Conservation (phyloP, 2,329 filamentous ascomycete species). For the Colletotrichum cereale region DNA sequence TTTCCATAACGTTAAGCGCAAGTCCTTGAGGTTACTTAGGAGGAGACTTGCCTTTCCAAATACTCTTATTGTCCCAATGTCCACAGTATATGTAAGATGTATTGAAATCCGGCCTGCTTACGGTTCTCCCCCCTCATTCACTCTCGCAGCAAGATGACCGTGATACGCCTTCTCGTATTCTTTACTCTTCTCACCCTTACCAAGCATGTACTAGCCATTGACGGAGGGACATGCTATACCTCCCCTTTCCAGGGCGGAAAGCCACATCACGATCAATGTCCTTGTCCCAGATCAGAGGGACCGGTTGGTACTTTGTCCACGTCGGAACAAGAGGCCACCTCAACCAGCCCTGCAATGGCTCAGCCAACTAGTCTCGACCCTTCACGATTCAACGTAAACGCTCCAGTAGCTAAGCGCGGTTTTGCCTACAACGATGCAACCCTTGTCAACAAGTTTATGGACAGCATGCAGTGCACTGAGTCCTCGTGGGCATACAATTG, state of each 20-base stretch:
- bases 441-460: constrained; percentile 63
- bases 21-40: neutral
- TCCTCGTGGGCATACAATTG: constrained; percentile 78
- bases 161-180: neutral
- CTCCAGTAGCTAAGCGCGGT: constrained; percentile 67
- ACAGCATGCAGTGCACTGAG: neutral
- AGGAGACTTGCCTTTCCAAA: neutral
- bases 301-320: neutral
- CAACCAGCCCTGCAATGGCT: neutral
- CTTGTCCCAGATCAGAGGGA: neutral
- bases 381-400: neutral
- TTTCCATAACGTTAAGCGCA: neutral
- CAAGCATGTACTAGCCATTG: neutral
- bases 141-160: neutral
- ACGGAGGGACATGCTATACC: neutral
- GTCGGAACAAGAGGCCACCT: neutral
- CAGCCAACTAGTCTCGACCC: neutral
- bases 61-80: neutral
- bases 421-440: constrained; percentile 73
- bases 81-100: neutral
- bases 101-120: neutral
- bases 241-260: neutral
- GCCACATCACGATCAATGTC: neutral
- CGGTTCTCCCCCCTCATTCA: neutral
- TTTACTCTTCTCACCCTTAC: neutral